These are phyloP conservation scores for Cladophialophora immunda DNA, from an alignment of 2,329 filamentous ascomycete genomes.

Conservation along the genomic window DNA sequence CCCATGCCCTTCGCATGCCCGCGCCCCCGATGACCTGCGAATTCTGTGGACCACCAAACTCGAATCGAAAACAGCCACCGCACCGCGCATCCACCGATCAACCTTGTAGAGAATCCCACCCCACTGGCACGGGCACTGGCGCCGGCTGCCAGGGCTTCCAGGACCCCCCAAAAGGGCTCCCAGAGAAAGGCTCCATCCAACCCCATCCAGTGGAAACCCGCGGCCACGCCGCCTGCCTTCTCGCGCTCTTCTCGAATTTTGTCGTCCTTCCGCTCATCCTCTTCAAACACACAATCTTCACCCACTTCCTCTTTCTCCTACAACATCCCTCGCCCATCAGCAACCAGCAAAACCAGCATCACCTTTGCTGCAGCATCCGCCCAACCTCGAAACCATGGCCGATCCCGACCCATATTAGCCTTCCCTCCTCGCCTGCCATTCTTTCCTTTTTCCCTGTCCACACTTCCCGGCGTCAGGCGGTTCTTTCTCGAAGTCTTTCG, in stretches of 20 bases:
- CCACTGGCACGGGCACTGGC: constrained; percentile 3
- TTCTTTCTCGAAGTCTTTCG: constrained; percentile 28
- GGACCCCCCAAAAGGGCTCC: background rate
- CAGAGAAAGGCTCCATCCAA: background rate
- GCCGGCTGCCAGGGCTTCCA: constrained; percentile 4
- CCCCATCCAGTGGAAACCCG: constrained; percentile 5
- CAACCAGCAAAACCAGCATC: constrained; percentile 18
- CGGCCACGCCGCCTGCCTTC: constrained; percentile 7
- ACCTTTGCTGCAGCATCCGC: constrained; percentile 21
- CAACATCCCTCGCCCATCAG: constrained; percentile 1
- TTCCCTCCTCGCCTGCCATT: background rate
- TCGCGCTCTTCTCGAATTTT: constrained; percentile 10
- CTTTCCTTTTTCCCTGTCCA: constrained; percentile 12
- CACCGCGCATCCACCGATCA: background rate
- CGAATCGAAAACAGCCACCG: constrained; percentile 19
- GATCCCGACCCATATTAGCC: constrained; percentile 32
- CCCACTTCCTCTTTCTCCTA: background rate
- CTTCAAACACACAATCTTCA: background rate
- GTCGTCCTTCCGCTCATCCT: constrained; percentile 6
- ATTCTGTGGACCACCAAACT: constrained; percentile 24
- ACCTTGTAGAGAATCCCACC: background rate
- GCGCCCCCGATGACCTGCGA: constrained; percentile 9
- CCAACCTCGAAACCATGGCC: constrained; percentile 26
- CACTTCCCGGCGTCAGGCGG: constrained; percentile 32
- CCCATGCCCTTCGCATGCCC: background rate